phyloP scores from a whole-genome alignment of 306 rosid species.

The Vigna reflexopilosa region DNA sequence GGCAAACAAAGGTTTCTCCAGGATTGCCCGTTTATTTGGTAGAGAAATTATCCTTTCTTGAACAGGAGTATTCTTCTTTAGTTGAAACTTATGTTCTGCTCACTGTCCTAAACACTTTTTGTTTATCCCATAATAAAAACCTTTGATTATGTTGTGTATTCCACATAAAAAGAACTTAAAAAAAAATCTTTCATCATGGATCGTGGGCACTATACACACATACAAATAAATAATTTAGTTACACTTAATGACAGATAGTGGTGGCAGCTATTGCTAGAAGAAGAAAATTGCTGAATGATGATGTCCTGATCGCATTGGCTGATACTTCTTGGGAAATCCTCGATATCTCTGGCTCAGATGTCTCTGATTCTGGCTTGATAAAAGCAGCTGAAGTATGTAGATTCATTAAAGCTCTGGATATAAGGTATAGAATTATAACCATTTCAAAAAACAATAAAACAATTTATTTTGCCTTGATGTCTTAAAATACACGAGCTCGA shows the following conservation, averaged over 20 bases:
- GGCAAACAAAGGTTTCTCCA: constrained; percentile 1
- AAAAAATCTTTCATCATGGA: not conserved
- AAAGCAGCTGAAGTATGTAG: constrained; percentile 72
- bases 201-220: not conserved
- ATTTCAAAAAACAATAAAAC: not conserved
- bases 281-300: constrained; percentile 77
- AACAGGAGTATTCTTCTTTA: constrained; percentile 28
- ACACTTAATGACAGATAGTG: constrained; percentile 56
- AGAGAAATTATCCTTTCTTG: constrained; percentile 18
- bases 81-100: constrained; percentile 19
- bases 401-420: constrained; percentile 75
- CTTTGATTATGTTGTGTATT: constrained; percentile 7
- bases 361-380: constrained; percentile 75
- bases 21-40: constrained; percentile 4
- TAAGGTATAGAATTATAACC: constrained; percentile 60
- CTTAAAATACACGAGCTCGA: not conserved
- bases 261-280: constrained; percentile 83
- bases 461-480: constrained; percentile 11
- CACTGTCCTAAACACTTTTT: constrained; percentile 9
- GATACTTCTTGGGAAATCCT: constrained; percentile 84
- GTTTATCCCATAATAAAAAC: not conserved
- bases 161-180: not conserved
- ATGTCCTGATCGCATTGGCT: constrained; percentile 71
- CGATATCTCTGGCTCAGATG: constrained; percentile 87
- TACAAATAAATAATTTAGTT: constrained; percentile 25